Conservation (phyloP, 352 stramenopile genomes). For the Phytophthora boehmeriae region DNA sequence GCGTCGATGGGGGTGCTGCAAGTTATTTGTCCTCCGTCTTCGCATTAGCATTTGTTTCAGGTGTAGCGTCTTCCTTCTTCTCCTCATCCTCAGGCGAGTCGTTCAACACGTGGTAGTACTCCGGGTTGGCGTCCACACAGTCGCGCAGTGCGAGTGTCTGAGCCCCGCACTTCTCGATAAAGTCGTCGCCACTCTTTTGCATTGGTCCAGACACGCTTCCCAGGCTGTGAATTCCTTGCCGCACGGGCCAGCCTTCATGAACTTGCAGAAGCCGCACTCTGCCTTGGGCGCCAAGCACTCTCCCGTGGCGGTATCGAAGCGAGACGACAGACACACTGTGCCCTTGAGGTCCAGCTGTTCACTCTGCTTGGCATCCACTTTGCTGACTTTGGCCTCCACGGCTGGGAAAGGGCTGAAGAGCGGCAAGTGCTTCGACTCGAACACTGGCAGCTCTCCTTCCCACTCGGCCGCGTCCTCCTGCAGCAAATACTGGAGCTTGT, state of each 20-base stretch:
- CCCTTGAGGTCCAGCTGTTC: slow-evolving; percentile 51
- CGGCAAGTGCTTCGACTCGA: slow-evolving; percentile 73
- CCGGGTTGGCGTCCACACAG: slow-evolving; percentile 87
- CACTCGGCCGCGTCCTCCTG: slow-evolving; percentile 46
- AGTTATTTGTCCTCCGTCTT: slow-evolving; percentile 26
- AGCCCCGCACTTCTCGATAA: slow-evolving; percentile 79
- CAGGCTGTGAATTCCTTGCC: slow-evolving; percentile 79
- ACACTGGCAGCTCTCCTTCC: slow-evolving; percentile 67
- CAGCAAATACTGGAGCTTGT: slow-evolving; percentile 61
- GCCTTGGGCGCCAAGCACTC: slow-evolving; percentile 67
- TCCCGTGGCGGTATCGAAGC: slow-evolving; percentile 60
- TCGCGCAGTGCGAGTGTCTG: slow-evolving; percentile 81
- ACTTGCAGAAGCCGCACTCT: slow-evolving; percentile 91
- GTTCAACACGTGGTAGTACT: slow-evolving; percentile 89
- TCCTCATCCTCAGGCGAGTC: slow-evolving; percentile 55
- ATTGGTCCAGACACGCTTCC: slow-evolving; percentile 81
- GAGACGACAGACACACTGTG: slow-evolving; percentile 70
- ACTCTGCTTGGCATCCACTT: slow-evolving; percentile 22
- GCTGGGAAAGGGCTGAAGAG: slow-evolving; percentile 85
- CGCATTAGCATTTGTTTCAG: neutral
- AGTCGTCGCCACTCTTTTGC: slow-evolving; percentile 77
- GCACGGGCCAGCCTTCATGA: slow-evolving; percentile 90
- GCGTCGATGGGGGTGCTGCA: neutral
- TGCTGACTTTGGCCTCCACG: slow-evolving; percentile 41
- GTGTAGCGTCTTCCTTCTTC: slow-evolving; percentile 4